Evolutionary conservation across 495 filamentous ascomycete genomes (phyloP), one percentile per base, ranked within the genome.

Genomic region (Xylaria longipes): DNA sequence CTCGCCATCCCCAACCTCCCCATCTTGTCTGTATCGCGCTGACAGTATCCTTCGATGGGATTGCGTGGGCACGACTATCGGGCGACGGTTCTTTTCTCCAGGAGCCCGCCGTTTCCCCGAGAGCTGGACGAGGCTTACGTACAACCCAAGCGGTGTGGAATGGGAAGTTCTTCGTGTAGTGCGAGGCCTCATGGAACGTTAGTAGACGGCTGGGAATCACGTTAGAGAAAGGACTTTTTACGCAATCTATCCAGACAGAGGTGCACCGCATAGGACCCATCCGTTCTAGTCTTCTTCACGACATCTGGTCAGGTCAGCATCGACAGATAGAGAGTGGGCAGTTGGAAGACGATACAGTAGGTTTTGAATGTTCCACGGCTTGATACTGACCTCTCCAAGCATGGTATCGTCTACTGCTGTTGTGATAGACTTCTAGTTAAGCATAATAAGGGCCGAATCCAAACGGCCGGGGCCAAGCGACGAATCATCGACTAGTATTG

Each of bases 401-500:
- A 25, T 31, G 58, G 43, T 62, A 60, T 60, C 58, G 27, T 25
- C 37, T 9, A 3, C 39, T 61, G 15, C 58, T 27, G 14, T 63
- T 37, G 57, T 11, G 31, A 22, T 60, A 60, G 57, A 39, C 33
- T 46, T 46, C 37, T 12, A 65, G 25, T 41, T 48, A 65, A 65
- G 60, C 62, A 52, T 52, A 33, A 48, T 39, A 56, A 67, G 65
- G 65, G 22, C 65, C 65, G 65, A 68, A 57, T 57, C 15, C 48
- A 56, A 41, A 56, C 5, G 22, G 22, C 50, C 50, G 31, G 25
- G 33, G 22, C n/a, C 9, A 45, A 14, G 20, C 33, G 65, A 43
- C 50, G 15, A 57, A 35, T 43, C 48, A 54, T 43, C 46, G 37
- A 7, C 14, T 3, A 31, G 31, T 11, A 31, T 35, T 33, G 0